Percentiles rank a stretch among this genome's conserved stretches.
Evolutionary conservation across 495 filamentous ascomycete genomes (phyloP).

Genomic region (Aspergillus hancockii): DNA sequence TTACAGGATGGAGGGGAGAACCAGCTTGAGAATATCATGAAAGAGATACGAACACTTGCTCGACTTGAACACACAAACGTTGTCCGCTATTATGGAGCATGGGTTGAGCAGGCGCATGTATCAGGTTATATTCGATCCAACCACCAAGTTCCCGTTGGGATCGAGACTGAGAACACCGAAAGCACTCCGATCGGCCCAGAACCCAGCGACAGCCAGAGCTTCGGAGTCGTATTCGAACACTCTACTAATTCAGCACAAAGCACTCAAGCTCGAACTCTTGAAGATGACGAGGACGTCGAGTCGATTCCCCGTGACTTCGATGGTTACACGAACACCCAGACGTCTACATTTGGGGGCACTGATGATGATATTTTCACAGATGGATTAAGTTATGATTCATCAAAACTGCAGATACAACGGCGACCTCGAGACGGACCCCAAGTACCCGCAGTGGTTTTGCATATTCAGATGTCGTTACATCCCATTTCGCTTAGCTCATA

Average conservation of each 20-base stretch:
- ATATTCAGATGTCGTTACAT: slow-evolving; percentile 59
- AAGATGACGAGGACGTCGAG: slow-evolving; percentile 44
- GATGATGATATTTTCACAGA: slow-evolving; percentile 55
- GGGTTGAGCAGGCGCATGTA: slow-evolving; percentile 49
- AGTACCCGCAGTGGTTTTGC: slow-evolving; percentile 45
- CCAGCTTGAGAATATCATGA: slow-evolving; percentile 52
- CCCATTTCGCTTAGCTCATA: slow-evolving; percentile 50
- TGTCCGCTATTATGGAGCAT: slow-evolving; percentile 55
- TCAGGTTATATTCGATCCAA: slow-evolving; percentile 15
- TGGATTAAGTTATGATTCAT: slow-evolving; percentile 44
- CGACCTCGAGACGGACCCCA: slow-evolving; percentile 27
- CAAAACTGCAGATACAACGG: slow-evolving; percentile 37
- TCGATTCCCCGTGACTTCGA: slow-evolving; percentile 42
- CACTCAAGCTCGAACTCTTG: no score
- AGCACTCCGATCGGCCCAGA: slow-evolving; percentile 14
- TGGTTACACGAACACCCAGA: slow-evolving; percentile 29
- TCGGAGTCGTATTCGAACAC: slow-evolving; percentile 45
- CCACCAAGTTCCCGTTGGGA: slow-evolving; percentile 22
- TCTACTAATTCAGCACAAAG: slow-evolving; percentile 25
- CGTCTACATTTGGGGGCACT: slow-evolving; percentile 35
- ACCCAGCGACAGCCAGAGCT: slow-evolving; percentile 33
- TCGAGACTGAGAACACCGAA: slow-evolving; percentile 21
- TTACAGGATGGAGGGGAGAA: slow-evolving; percentile 47
- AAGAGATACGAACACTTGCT: slow-evolving; percentile 55
- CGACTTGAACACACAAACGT: slow-evolving; percentile 55